These are phyloP conservation scores for Colletotrichum sp. DNA, from an alignment of 2,329 filamentous ascomycete species.

Conservation along the genomic window DNA sequence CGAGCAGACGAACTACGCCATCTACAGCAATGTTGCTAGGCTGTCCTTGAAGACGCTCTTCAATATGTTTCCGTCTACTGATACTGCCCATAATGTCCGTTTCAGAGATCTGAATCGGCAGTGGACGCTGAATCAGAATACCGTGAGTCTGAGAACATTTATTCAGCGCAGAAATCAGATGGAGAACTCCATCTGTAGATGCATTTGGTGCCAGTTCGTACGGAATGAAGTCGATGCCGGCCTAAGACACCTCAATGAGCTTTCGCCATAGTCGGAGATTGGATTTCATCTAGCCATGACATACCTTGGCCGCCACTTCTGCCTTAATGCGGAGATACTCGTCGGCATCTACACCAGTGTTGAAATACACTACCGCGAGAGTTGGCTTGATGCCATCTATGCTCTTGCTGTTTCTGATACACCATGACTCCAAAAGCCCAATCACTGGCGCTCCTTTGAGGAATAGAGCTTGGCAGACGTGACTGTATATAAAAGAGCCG, in stretches of 20 bases:
- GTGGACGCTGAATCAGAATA: neutral
- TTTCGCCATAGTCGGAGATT: neutral
- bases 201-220: neutral
- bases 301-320: neutral
- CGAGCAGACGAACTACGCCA: neutral
- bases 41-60: neutral
- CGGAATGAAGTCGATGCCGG: neutral
- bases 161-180: neutral
- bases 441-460: neutral
- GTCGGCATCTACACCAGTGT: neutral
- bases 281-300: neutral
- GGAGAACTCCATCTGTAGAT: neutral
- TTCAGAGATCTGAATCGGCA: neutral
- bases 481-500: neutral
- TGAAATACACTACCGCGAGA: neutral
- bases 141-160: neutral
- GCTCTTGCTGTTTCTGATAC: neutral
- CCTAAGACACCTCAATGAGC: neutral
- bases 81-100: neutral
- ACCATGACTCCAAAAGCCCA: neutral
- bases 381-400: neutral
- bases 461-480: neutral
- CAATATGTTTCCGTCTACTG: neutral
- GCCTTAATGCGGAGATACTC: neutral
- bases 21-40: neutral